phyloP scores from a whole-genome alignment of 129 eudicot genomes.

The Centrapalus pauciflorus region DNA sequence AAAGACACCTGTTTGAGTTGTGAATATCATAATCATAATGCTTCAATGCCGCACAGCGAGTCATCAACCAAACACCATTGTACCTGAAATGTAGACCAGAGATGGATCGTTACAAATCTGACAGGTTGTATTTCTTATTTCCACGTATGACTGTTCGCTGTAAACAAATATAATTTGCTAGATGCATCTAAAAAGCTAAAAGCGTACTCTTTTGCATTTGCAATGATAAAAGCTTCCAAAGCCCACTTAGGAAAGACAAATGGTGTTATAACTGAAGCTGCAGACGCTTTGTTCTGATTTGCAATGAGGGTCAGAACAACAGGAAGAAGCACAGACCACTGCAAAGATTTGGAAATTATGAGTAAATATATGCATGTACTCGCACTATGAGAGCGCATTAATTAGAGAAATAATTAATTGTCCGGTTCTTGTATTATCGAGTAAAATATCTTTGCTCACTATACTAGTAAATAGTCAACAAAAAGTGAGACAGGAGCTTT shows the following conservation, averaged over 20 bases:
- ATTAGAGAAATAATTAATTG: neutral
- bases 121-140: neutral
- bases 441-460: too few species aligned
- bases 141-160: too few species aligned
- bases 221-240: conserved; percentile 70
- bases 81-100: conserved; percentile 36
- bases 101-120: neutral
- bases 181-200: neutral
- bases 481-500: neutral
- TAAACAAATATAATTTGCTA: too few species aligned
- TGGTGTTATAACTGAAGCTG: conserved; percentile 29
- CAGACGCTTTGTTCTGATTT: conserved; percentile 44
- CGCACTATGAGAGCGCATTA: neutral
- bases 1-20: conserved; percentile 40
- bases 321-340: conserved; percentile 93
- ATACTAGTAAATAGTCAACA: too few species aligned
- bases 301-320: conserved; percentile 86
- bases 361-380: neutral
- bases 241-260: conserved; percentile 87
- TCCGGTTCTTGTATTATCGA: neutral
- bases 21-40: conserved; percentile 47
- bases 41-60: conserved; percentile 69
- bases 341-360: conserved; percentile 5
- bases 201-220: conserved; percentile 74
- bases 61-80: conserved; percentile 78